Evolutionary conservation across 805 yeast genomes (phyloP), one percentile per base, ranked within the genome.

Genomic region (Grigorovia humatica): DNA sequence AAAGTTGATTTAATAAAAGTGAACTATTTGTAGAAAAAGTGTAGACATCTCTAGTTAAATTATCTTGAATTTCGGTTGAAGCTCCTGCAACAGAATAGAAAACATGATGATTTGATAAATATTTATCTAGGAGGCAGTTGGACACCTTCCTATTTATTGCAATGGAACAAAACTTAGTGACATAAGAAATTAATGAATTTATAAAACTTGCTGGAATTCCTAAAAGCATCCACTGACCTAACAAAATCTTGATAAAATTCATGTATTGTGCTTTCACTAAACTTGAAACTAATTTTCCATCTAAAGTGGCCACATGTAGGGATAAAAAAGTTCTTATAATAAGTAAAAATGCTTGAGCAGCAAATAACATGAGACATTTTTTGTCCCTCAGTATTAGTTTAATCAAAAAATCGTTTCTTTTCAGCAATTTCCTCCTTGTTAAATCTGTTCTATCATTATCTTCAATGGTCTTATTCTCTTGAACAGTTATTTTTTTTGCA

Each of bases 201-300:
- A 86, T 82, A 32, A 86, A 62, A 2, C 96, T 78, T 1, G 96
- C 93, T 0, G 98, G 98, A 9, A 88, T 65, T 11, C 96, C 96
- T 13, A 90, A 73, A 15, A 80, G 59, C 83, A 90, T 79, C 97
- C 97, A 90, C 60, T 79, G 74, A 7, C 70, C 70, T 1, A 77
- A 72, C 51, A 89, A 67, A 30, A 84, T 75, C 54, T 76, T 75
- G 52, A 82, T 70, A 61, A 90, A 89, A 46, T 73, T 74, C 47
- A 75, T 72, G 55, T 88, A 84, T 48, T 76, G 75, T 55, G 84
- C 87, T 43, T 83, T 77, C 30, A 90, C 86, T 58, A 90, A 74
- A 1, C 87, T 80, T 0, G 96, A 87, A 4, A 90, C 96, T 50
- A 90, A 71, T 61, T 75, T 73, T 57, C 97, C 97, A 66, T 90